Conservation (phyloP, 139 green algal genomes). For the Chloropicon primus region DNA sequence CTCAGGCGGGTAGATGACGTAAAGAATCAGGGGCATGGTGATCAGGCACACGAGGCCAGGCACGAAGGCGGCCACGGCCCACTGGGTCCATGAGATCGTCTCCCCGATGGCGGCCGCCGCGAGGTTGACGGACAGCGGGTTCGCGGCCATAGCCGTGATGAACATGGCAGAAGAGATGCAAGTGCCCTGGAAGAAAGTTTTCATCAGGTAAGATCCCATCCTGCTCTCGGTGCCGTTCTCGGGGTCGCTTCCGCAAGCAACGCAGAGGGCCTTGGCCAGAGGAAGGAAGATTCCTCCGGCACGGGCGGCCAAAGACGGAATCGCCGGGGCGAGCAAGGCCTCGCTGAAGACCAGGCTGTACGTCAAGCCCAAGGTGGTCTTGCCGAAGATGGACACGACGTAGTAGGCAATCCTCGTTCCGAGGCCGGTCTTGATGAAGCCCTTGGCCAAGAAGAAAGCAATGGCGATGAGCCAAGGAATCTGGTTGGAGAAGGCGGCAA, state of each 20-base stretch:
- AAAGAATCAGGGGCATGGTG: conserved; percentile 79
- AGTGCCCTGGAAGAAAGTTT: conserved; percentile 84
- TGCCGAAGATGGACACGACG: conserved; percentile 88
- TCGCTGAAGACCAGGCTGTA: conserved; percentile 92
- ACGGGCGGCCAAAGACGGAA: conserved; percentile 87
- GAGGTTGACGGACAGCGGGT: conserved; percentile 93
- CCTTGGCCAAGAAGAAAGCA: conserved; percentile 93
- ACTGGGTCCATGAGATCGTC: conserved; percentile 87
- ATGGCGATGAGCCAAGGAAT: conserved; percentile 98
- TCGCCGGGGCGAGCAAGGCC: conserved; percentile 91
- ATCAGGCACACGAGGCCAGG: conserved; percentile 74
- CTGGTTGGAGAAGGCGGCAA: conserved; percentile 87
- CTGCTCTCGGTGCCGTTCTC: conserved; percentile 86
- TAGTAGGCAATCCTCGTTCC: conserved; percentile 92
- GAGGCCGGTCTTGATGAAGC: conserved; percentile 96
- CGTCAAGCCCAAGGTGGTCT: conserved; percentile 91
- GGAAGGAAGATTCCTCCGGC: conserved; percentile 97
- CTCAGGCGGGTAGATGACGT: conserved; percentile 88
- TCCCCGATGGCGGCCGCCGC: conserved; percentile 56
- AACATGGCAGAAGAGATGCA: conserved; percentile 93
- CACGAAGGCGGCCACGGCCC: conserved; percentile 80
- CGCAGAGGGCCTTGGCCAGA: conserved; percentile 86
- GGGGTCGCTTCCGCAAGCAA: conserved; percentile 81
- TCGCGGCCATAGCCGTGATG: conserved; percentile 99
- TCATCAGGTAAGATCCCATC: conserved; percentile 97